These are phyloP conservation scores for Ceratocystis colombiana DNA, from an alignment of 2,329 filamentous ascomycete genomes.

Conservation along the genomic window DNA sequence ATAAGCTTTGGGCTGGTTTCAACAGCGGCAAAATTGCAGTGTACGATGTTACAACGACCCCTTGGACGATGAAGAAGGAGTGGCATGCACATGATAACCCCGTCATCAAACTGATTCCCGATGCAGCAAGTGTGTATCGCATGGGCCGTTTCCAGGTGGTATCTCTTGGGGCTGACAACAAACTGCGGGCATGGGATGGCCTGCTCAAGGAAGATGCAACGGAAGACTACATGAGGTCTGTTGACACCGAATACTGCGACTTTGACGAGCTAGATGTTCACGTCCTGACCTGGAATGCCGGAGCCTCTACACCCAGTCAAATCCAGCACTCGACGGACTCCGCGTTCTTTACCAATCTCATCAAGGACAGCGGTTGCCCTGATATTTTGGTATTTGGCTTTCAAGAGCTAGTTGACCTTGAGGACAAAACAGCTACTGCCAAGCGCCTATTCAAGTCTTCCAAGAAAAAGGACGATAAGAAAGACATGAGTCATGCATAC, in stretches of 20 bases:
- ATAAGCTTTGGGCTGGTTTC: constrained; percentile 83
- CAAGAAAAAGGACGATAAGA: constrained; percentile 78
- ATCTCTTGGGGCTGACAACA: constrained; percentile 78
- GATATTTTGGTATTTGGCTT: constrained; percentile 95
- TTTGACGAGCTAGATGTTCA: constrained; percentile 73
- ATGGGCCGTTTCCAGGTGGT: constrained; percentile 75
- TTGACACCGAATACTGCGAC: constrained; percentile 71
- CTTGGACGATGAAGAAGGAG: constrained; percentile 87
- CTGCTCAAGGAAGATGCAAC: constrained; percentile 89
- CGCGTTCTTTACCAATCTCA: constrained; percentile 68
- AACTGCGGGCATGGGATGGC: constrained; percentile 80
- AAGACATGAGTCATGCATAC: constrained; percentile 93
- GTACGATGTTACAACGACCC: constrained; percentile 72
- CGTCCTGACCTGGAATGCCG: constrained; percentile 93
- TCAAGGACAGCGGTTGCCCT: constrained; percentile 65
- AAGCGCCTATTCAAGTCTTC: constrained; percentile 56
- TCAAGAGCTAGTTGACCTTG: constrained; percentile 94
- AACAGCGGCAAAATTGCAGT: constrained; percentile 90
- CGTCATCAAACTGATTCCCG: constrained; percentile 65
- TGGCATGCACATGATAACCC: constrained; percentile 86
- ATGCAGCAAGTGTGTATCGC: constrained; percentile 74
- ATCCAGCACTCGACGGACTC: constrained; percentile 63
- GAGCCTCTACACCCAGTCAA: constrained; percentile 82
- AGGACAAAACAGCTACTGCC: constrained; percentile 96
- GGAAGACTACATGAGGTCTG: constrained; percentile 77